These are phyloP conservation scores for Trifolium fragiferum DNA, from an alignment of 306 rosid genomes.

Conservation along the genomic window DNA sequence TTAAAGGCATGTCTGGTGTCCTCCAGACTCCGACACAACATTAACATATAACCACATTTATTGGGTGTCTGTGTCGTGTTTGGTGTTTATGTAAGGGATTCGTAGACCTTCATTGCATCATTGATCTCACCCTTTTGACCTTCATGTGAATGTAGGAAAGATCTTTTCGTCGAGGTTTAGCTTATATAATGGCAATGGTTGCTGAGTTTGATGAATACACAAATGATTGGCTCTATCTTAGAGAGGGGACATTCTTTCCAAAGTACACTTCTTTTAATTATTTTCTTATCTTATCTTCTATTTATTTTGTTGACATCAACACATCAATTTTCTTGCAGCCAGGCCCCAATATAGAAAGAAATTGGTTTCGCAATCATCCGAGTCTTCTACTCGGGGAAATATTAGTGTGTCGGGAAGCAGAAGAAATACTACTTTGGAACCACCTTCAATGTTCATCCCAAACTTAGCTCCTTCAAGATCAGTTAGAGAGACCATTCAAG, in stretches of 20 bases:
- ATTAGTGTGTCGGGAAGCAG: conserved; percentile 42
- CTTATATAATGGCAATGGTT: conserved; percentile 83
- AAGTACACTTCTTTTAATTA: conserved; percentile 57
- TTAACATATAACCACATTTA: not conserved
- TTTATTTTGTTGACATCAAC: conserved; percentile 39
- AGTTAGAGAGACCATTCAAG: conserved; percentile 76
- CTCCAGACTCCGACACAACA: not conserved
- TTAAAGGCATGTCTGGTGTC: not conserved
- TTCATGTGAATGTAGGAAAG: conserved; percentile 66
- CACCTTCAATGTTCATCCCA: conserved; percentile 87
- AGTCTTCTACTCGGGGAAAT: conserved; percentile 54
- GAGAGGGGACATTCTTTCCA: conserved; percentile 81
- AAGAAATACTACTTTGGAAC: conserved; percentile 53
- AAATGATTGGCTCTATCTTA: conserved; percentile 88
- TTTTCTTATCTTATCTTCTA: conserved; percentile 7
- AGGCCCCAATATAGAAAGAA: conserved; percentile 88
- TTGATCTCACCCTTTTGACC: conserved; percentile 37
- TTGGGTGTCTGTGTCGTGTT: too few relatives aligned
- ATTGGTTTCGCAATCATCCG: conserved; percentile 54
- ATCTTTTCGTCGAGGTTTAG: conserved; percentile 74
- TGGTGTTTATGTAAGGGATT: not conserved
- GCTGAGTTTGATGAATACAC: conserved; percentile 92
- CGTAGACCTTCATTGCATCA: conserved; percentile 1
- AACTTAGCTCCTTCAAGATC: conserved; percentile 68
- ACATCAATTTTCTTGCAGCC: conserved; percentile 66